Percentiles rank a stretch among this genome's conserved stretches.
phyloP scores from a whole-genome alignment of 805 yeast genomes.

The Metschnikowia kofuensis region DNA sequence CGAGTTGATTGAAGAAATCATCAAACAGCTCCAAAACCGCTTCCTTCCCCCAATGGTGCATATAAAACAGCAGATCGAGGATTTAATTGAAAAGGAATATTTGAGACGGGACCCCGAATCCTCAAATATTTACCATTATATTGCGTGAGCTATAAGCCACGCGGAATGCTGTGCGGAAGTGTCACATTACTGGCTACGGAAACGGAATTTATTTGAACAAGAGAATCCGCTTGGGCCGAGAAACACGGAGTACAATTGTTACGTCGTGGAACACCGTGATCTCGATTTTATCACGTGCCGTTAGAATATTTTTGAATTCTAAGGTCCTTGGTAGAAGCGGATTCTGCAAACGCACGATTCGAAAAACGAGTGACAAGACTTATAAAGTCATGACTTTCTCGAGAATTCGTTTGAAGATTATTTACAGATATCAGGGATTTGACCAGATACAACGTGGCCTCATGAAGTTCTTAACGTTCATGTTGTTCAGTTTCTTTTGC shows the following conservation, averaged over 20 bases:
- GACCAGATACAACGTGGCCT: too few relatives aligned
- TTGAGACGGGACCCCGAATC: slow-evolving; percentile 66
- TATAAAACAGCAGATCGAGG: slow-evolving; percentile 72
- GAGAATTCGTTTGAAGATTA: too few relatives aligned
- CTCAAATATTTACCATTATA: slow-evolving; percentile 58
- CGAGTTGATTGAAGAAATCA: slow-evolving; percentile 63
- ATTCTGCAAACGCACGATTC: too few relatives aligned
- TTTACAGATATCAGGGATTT: too few relatives aligned
- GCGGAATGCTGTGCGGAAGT: neutral
- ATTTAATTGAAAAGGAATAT: slow-evolving; percentile 77
- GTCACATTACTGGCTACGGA: neutral
- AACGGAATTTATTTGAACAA: neutral
- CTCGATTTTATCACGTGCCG: too few relatives aligned
- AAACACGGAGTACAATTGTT: too few relatives aligned
- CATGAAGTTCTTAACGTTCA: neutral
- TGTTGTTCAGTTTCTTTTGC: neutral
- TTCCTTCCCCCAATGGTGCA: slow-evolving; percentile 67
- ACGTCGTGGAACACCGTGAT: too few relatives aligned
- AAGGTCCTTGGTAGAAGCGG: too few relatives aligned
- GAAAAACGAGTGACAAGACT: too few relatives aligned
- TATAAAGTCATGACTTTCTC: too few relatives aligned
- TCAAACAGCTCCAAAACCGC: slow-evolving; percentile 55
- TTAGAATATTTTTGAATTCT: too few relatives aligned
- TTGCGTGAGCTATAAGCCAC: slow-evolving; percentile 43
- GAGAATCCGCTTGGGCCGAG: too few relatives aligned